Base-by-base conservation (phyloP, 2,329 filamentous ascomycete species). In the Scolecobasidium constrictum region DNA sequence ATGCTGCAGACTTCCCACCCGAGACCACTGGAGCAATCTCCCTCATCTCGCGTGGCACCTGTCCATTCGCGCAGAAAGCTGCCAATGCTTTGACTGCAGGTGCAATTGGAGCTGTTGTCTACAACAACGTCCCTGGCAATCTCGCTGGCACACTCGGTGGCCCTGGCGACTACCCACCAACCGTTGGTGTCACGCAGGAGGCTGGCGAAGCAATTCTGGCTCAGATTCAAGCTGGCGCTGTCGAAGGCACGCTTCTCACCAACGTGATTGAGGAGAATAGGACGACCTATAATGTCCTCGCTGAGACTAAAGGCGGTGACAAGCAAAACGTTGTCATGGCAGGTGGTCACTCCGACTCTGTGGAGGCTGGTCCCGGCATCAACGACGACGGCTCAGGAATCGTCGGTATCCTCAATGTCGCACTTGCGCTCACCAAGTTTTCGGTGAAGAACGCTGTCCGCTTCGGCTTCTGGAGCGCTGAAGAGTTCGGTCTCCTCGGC, bases 51-150 rank as follows among this genome's bases (percentile, higher is more conserved):
- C 78, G 85, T 43, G 85, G 85, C 42, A 68, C 62, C 2, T 92
- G 85, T 55, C 51, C 76, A 5, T 92, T 90, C 51, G 82, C 78
- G 9, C 61, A 69, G 46, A 92, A 92, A 65, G 81, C 81, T 1
- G 71, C 70, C 42, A 64, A 74, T 12, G 83, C 85, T 4, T 81
- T 78, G 34, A 69, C 66, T 38, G 81, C 81, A 1, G 82, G 83
- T 16, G 85, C 85, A 4, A 59, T 75, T 3, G 84, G 78, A 2
- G 81, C 79, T 1, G 63, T 92, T 12, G 69, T 92, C 39, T 88
- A 84, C 63, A 86, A 90, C 66, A 81, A 79, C 50, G 76, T 77
- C 2, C 62, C 71, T 1, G 82, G 76, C 2, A 58, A 63, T 4
- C 59, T 84, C 1, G 69, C 60, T 3, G 50, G 72, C 40, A 88